Evolutionary conservation across 139 green algal genomes (phyloP), one percentile per base, ranked within the genome.

Genomic region (Limnomonas spitsbergensis): DNA sequence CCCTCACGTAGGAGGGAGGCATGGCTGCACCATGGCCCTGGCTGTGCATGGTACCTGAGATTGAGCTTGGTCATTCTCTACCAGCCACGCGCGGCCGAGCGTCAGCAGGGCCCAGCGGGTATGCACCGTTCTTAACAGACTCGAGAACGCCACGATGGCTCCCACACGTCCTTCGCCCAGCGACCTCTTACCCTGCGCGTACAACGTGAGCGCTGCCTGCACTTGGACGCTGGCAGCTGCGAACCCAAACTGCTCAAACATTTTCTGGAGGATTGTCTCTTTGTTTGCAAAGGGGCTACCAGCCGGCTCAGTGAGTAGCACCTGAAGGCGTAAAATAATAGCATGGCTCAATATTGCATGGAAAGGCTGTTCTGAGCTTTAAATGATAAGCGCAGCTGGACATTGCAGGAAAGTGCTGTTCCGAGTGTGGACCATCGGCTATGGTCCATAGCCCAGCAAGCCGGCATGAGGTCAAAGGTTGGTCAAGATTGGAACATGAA

Each of bases 151-250:
- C 14, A 61, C 47, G 20, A 14, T 61, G 47, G 20, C 14, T 61
- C 47, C 47, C 47, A 29, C 14, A 61, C 47, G n/a, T n/a, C n/a
- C n/a, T n/a, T n/a, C n/a, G n/a, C n/a, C n/a, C n/a, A n/a, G n/a
- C n/a, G n/a, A n/a, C n/a, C n/a, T n/a, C 56, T 70, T 70, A 20
- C 56, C 91, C 78, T 93, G 87, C 0, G 88, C 84, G 81, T 96
- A 96, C 9, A 97, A 81, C 27, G 92, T 94, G 1, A 97, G 88
- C 34, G 94, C 90, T 2, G 93, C 90, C 78, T 96, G 92, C n/a
- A 93, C 81, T 76, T 97, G 92, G 42, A 93, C 83, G 76, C 83
- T 89, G 34, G 75, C 84, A 14, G 38, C 81, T 40, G 72, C 38
- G 69, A 95, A 95, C 27, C 85, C 81, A 80, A 88, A 93, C 26